Base-by-base conservation (phyloP, 2,329 filamentous ascomycete genomes). In the Verticillium zaregamsianum region DNA sequence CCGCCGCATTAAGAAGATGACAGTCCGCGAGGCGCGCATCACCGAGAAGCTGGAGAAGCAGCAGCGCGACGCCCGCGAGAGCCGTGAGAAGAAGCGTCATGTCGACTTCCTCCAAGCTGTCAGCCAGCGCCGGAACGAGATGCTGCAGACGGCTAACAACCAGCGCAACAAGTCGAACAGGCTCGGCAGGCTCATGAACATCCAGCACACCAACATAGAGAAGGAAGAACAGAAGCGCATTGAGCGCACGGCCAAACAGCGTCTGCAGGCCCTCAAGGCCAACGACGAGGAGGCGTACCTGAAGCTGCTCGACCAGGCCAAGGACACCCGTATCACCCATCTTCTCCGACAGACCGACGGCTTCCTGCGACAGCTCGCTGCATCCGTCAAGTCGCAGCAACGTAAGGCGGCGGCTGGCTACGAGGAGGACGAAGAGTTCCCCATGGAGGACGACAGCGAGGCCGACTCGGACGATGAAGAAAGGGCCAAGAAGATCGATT, bases 41-140 rank as follows among this genome's bases (percentile, higher is more conserved):
- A 99, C 95, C 0, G 95, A 99, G 84, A 99, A 97, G 77, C 87
- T 99, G 2, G 95, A 99, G 85, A 98, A 98, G 80, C 93, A 99
- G 75, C 95, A 99, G 74, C 92, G 95, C 62, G 94, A 98, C 75
- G 94, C 93, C 52, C 91, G 95, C 62, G 94, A 98, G 79, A 92
- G 91, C 67, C 91, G 96, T 65, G 95, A 99, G 79, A 97, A 96
- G 87, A 95, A 96, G 87, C 97, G 96, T 79, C 94, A 98, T 72
- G 86, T 85, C 64, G 94, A 98, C 74, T 97, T 96, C 76, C 84
- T 99, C 62, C 88, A 92, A 66, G 90, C 93, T 39, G 92, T 99
- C 59, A 84, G 92, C 67, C 89, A 87, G 67, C 94, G 97, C 74
- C 87, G 90, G 61, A 83, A 86, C 57, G 93, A 97, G 68, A 87